Conservation (phyloP, 495 filamentous ascomycete species). For the Endocarpon pusillum region DNA sequence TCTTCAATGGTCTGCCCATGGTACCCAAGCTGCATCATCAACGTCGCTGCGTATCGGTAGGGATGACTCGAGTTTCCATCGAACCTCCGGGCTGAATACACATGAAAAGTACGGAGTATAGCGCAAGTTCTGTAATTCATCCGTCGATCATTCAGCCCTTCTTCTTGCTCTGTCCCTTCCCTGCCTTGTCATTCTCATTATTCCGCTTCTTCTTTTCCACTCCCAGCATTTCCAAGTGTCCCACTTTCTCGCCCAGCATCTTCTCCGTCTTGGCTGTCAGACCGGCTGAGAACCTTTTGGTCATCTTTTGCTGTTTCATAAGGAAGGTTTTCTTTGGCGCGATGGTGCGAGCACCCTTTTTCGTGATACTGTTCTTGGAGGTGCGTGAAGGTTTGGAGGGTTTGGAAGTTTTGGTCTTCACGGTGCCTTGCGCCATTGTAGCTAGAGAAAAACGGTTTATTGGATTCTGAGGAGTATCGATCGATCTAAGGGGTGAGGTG, state of each 20-base stretch:
- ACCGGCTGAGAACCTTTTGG: conserved; percentile 50
- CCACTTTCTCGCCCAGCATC: conserved; percentile 47
- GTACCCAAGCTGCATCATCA: no score
- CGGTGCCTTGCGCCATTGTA: conserved; percentile 17
- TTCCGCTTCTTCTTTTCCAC: conserved; percentile 41
- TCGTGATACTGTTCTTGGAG: conserved; percentile 19
- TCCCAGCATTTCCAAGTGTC: conserved; percentile 53
- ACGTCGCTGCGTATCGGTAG: no score
- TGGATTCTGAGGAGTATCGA: no score
- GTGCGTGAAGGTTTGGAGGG: conserved; percentile 1
- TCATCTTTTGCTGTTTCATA: conserved; percentile 41
- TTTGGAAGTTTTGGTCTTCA: conserved; percentile 11
- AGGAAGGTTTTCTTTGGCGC: conserved; percentile 50
- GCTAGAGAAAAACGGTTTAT: no score
- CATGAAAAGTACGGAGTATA: no score
- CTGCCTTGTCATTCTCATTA: conserved; percentile 9
- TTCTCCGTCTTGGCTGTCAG: conserved; percentile 48
- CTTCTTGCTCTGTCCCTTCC: conserved; percentile 3
- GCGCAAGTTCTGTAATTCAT: no score
- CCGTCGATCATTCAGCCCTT: conserved; percentile 3
- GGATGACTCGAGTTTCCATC: no score
- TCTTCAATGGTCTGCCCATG: no score
- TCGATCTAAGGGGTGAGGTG: no score
- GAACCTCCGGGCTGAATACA: no score
- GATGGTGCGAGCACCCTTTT: conserved; percentile 42